A percentile compares a stretch with the other conserved stretches of the same genome.
phyloP scores from a whole-genome alignment of 257 asterid genomes.

The Leptodermis oblonga region DNA sequence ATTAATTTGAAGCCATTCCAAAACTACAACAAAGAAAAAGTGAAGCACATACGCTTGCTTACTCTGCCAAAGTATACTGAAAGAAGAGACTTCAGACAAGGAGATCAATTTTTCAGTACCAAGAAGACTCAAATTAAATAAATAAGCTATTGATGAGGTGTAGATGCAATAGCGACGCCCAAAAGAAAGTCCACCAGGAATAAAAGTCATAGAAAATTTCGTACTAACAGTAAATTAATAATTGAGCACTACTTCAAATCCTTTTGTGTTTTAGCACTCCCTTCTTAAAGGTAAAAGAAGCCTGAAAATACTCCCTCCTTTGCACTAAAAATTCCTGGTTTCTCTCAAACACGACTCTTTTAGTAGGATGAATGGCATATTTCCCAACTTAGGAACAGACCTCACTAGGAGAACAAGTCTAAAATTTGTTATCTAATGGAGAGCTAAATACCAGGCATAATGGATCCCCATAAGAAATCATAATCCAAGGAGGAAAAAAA shows the following conservation, averaged over 20 bases:
- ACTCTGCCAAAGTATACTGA: neutral
- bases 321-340: no score
- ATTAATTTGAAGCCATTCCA: neutral
- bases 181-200: no score
- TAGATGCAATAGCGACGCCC: neutral
- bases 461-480: neutral
- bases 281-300: neutral
- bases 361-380: no score
- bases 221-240: neutral
- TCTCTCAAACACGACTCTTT: no score
- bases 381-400: neutral
- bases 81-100: neutral
- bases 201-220: neutral
- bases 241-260: neutral
- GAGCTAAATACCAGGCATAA: no score
- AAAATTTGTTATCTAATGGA: neutral
- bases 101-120: neutral
- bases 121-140: no score
- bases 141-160: neutral
- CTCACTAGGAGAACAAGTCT: neutral
- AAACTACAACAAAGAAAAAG: neutral
- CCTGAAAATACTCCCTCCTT: neutral
- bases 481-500: neutral
- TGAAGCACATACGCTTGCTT: neutral
- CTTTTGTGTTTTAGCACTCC: neutral